Conservation (phyloP, 495 filamentous ascomycete genomes). For the Aspergillus avenaceus region DNA sequence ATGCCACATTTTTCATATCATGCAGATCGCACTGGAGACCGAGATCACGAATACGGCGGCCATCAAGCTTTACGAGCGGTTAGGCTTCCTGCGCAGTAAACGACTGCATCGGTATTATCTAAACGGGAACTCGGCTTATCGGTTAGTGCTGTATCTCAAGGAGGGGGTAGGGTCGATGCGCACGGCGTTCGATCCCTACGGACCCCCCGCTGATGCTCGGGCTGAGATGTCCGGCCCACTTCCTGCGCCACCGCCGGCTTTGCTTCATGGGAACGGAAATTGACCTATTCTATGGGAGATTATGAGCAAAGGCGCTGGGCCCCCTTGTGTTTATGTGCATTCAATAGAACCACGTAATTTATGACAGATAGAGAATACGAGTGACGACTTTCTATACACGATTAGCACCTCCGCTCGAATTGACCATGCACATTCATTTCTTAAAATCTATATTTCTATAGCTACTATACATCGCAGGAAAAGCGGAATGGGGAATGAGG, state of each 20-base stretch:
- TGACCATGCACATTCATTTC: too few species aligned
- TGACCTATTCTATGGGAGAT: background rate
- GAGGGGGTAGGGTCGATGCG: constrained; percentile 45
- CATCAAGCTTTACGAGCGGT: constrained; percentile 87
- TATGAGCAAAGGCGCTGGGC: too few species aligned
- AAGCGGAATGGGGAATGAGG: background rate
- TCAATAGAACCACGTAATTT: background rate
- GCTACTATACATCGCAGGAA: background rate
- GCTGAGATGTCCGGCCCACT: constrained; percentile 6
- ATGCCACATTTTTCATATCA: background rate
- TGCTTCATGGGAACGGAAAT: constrained; percentile 25
- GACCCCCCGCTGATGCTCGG: constrained; percentile 11
- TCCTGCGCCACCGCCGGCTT: constrained; percentile 11
- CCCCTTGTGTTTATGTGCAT: too few species aligned
- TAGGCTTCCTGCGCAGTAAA: constrained; percentile 92
- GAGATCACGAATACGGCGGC: constrained; percentile 92
- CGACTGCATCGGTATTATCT: constrained; percentile 93
- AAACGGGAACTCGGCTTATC: constrained; percentile 92
- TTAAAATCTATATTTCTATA: background rate
- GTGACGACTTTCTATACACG: background rate
- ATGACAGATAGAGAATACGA: constrained; percentile 2
- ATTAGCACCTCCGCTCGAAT: too few species aligned
- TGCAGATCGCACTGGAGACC: constrained; percentile 85
- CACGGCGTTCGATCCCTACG: constrained; percentile 37
- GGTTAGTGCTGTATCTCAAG: constrained; percentile 80